A percentile compares a stretch with the other conserved stretches of the same genome.
phyloP scores from a whole-genome alignment of 2,329 filamentous ascomycete genomes.

The Penicillium sp. region DNA sequence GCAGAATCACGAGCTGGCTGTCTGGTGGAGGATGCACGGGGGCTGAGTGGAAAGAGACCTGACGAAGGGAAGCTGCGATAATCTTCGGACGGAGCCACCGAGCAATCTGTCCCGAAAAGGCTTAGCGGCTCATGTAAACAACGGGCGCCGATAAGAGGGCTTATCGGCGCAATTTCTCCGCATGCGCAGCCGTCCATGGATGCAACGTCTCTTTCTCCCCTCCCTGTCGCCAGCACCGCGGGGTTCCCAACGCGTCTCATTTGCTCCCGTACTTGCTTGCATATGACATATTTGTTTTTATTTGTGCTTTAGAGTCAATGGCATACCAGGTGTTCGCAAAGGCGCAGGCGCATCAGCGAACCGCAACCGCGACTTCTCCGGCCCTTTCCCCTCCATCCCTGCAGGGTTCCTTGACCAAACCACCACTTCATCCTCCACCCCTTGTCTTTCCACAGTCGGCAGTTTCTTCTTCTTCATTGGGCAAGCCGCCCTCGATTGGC shows the following conservation, averaged over 20 bases:
- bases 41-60: background rate
- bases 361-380: conserved; percentile 22
- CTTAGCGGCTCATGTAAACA: conserved; percentile 4
- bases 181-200: background rate
- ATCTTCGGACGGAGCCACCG: background rate
- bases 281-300: background rate
- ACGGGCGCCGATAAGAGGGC: conserved; percentile 6
- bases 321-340: conserved; percentile 37
- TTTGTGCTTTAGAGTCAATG: conserved; percentile 20
- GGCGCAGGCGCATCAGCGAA: conserved; percentile 25
- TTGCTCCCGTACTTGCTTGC: background rate
- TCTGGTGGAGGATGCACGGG: background rate
- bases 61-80: background rate
- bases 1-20: background rate
- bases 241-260: background rate
- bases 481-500: conserved; percentile 20
- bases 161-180: conserved; percentile 10
- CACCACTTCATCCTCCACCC: conserved; percentile 30
- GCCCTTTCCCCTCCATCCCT: conserved; percentile 20
- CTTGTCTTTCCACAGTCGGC: conserved; percentile 24
- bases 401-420: conserved; percentile 11
- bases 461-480: conserved; percentile 18
- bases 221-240: background rate
- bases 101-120: background rate
- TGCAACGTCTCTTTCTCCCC: background rate